Base-by-base conservation (phyloP, 805 yeast genomes). In the Saccharomycopsis oosterbeekiorum region DNA sequence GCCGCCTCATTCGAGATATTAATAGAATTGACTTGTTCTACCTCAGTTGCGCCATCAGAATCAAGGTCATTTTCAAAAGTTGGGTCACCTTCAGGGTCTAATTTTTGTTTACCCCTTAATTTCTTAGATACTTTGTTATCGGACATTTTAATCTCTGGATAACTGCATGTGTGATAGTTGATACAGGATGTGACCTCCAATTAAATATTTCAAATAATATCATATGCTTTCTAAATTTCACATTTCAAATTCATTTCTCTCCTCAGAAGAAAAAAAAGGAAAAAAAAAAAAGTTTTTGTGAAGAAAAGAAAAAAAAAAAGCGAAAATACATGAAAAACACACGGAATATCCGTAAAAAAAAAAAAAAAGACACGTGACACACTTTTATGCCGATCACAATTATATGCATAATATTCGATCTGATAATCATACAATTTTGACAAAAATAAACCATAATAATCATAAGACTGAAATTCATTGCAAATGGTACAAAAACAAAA, bases 1-100 rank as follows among this genome's bases (percentile, higher is more conserved):
- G n/a, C 50, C 12, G 40, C 11, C 12, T 24, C 55, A 14, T 36
- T 57, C 24, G 42, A 24, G 10, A 36, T 24, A 12, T 36, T 43
- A 11, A 9, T 60, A 57, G 54, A 55, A n/a, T 15, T 59, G 47
- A 26, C 51, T 55, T 47, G 53, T 14, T 42, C 56, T 5, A 57
- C 40, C 17, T 55, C 34, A 4, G 60, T 58, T 29, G 55, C 51
- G 14, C 54, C 53, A 39, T 58, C 60, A 26, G 55, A 60, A 36
- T 57, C 62, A 17, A 19, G 39, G 10, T 57, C 60, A 14, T 37
- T 41, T 17, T 26, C 50, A 56, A 40, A 19, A 4, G 11, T 54
- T 39, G 39, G 40, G 8, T 17, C 17, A 34, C 14, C n/a, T 34
- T 54, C 56, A 9, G 21, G 40, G 1, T 34, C 24, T 26, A 54